These are phyloP conservation scores for Suillus alpinus DNA, from an alignment of 768 basidiomycete species.

Conservation along the genomic window DNA sequence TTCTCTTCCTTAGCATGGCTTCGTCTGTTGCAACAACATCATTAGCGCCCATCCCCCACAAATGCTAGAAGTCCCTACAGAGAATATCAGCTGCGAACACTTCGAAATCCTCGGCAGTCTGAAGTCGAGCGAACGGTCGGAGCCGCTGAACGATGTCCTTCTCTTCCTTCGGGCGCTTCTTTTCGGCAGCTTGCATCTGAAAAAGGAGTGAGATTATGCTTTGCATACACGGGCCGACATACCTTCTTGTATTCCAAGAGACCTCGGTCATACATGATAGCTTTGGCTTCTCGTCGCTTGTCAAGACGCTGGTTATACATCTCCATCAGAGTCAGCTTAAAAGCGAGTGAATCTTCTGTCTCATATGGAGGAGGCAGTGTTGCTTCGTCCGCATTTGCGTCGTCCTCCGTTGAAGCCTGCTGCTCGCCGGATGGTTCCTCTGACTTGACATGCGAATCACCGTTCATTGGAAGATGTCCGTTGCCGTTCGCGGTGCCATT, in stretches of 20 bases:
- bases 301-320: constrained; percentile 89
- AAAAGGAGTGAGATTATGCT: constrained; percentile 9
- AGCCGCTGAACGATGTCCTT: constrained; percentile 86
- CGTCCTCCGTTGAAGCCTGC: constrained; percentile 42
- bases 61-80: constrained; percentile 52
- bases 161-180: constrained; percentile 89
- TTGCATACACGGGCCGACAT: not conserved
- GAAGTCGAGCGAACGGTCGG: constrained; percentile 86
- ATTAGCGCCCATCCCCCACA: not conserved
- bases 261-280: constrained; percentile 87
- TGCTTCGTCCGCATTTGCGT: constrained; percentile 60
- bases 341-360: constrained; percentile 75
- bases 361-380: constrained; percentile 78
- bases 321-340: constrained; percentile 87
- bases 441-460: constrained; percentile 33
- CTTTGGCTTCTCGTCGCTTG: constrained; percentile 81
- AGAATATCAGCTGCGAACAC: constrained; percentile 83
- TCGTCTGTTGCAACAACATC: constrained; percentile 59
- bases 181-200: constrained; percentile 88
- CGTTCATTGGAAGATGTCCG: constrained; percentile 37
- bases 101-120: constrained; percentile 91
- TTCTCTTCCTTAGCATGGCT: constrained; percentile 79
- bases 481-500: constrained; percentile 36
- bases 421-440: constrained; percentile 48
- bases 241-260: constrained; percentile 95